Evolutionary conservation across 352 stramenopile genomes (phyloP).

Genomic region (Phytophthora cajani): DNA sequence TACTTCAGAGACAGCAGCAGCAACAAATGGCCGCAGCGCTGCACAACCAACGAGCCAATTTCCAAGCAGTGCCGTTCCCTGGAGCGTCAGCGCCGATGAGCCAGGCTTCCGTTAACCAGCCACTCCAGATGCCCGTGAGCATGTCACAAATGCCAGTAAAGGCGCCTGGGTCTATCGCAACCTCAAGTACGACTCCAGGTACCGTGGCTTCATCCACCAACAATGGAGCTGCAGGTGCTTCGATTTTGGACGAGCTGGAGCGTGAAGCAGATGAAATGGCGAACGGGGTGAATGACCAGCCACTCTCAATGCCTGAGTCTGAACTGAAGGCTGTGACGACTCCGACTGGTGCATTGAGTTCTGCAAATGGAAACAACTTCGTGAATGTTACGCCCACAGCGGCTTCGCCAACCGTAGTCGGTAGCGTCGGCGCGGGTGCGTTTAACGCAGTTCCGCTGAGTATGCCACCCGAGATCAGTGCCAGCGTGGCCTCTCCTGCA

Average conservation of each 20-base stretch:
- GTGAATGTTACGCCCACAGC: slow-evolving; percentile 29
- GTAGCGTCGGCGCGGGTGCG: slow-evolving; percentile 24
- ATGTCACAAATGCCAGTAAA: slow-evolving; percentile 51
- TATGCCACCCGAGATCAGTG: slow-evolving; percentile 78
- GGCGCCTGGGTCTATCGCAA: slow-evolving; percentile 24
- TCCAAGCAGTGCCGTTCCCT: slow-evolving; percentile 69
- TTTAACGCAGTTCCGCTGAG: slow-evolving; percentile 72
- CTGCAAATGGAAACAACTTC: slow-evolving; percentile 38
- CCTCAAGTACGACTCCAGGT: slow-evolving; percentile 27
- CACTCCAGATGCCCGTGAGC: slow-evolving; percentile 62
- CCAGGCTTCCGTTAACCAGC: slow-evolving; percentile 48
- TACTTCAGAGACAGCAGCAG: slow-evolving; percentile 74
- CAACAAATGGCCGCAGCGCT: slow-evolving; percentile 80
- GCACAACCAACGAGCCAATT: slow-evolving; percentile 71
- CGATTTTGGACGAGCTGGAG: slow-evolving; percentile 88
- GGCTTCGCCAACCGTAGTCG: slow-evolving; percentile 26
- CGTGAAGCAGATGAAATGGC: slow-evolving; percentile 89
- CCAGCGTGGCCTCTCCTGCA: slow-evolving; percentile 31
- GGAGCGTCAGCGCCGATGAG: slow-evolving; percentile 38
- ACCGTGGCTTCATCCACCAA: slow-evolving; percentile 15
- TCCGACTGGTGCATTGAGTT: slow-evolving; percentile 35
- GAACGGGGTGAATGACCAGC: slow-evolving; percentile 80
- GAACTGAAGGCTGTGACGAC: slow-evolving; percentile 66
- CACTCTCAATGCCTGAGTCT: slow-evolving; percentile 82
- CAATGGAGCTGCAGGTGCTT: slow-evolving; percentile 41